These are phyloP conservation scores for Actinomortierella wolfii DNA, from an alignment of 371 early-diverging fungal species.

Conservation along the genomic window DNA sequence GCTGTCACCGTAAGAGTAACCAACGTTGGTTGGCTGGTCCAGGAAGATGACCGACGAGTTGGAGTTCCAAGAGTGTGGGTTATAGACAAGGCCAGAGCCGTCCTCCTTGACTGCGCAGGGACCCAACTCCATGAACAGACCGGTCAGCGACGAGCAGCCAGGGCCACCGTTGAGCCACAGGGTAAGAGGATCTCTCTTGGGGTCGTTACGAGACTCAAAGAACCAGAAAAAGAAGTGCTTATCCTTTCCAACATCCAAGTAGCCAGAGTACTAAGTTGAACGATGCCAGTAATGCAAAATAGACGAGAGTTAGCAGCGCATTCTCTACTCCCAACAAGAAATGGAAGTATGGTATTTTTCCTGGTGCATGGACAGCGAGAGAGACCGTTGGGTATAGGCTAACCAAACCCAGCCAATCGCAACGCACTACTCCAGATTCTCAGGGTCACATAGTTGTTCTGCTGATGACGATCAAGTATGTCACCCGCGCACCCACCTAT, in stretches of 20 bases:
- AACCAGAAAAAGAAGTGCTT: conserved; percentile 90
- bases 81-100: conserved; percentile 59
- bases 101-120: conserved; percentile 67
- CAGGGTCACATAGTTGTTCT: too few species aligned
- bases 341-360: too few species aligned
- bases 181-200: conserved; percentile 75
- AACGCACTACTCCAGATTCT: too few species aligned
- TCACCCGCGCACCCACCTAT: too few species aligned
- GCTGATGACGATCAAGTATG: too few species aligned
- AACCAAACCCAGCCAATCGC: too few species aligned
- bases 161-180: conserved; percentile 90
- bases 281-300: background rate
- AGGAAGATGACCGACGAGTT: conserved; percentile 83
- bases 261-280: conserved; percentile 61
- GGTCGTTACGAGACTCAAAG: conserved; percentile 83
- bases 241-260: conserved; percentile 61
- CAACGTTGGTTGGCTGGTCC: conserved; percentile 85
- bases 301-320: background rate
- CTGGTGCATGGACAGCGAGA: too few species aligned
- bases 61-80: conserved; percentile 79
- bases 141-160: conserved; percentile 82
- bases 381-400: too few species aligned
- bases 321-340: background rate
- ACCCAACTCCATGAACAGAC: conserved; percentile 86
- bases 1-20: conserved; percentile 73